These are phyloP conservation scores for Linum tenue DNA, from an alignment of 345 rosid genomes.

Conservation along the genomic window DNA sequence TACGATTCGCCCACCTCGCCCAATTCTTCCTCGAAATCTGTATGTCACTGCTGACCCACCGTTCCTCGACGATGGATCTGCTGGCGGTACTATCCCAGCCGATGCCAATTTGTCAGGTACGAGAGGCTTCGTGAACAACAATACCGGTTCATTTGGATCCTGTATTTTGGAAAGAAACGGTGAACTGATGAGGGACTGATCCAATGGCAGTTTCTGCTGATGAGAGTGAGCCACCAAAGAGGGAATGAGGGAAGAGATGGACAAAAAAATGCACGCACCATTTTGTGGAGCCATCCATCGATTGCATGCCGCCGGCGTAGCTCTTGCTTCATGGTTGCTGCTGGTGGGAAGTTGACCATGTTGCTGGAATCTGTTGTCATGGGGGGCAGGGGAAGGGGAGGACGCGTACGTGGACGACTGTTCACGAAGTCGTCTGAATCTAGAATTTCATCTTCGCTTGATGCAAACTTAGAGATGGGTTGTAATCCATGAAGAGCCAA, in stretches of 20 bases:
- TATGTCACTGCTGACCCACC: constrained; percentile 26
- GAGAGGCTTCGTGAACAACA: constrained; percentile 82
- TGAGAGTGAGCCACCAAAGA: background rate
- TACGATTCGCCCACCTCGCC: constrained; percentile 88
- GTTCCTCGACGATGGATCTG: constrained; percentile 35
- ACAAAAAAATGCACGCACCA: constrained; percentile 34
- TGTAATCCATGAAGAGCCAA: constrained; percentile 57
- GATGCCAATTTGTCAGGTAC: constrained; percentile 83
- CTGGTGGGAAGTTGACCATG: constrained; percentile 34
- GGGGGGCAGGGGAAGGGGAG: constrained; percentile 31
- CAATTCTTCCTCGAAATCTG: constrained; percentile 80
- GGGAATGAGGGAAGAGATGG: background rate
- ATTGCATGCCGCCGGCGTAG: constrained; percentile 47
- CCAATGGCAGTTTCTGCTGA: background rate
- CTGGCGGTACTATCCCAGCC: constrained; percentile 77
- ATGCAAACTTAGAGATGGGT: constrained; percentile 56
- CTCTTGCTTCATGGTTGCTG: constrained; percentile 58
- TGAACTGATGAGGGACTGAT: too few species aligned
- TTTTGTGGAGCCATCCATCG: constrained; percentile 73
- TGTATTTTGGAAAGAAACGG: constrained; percentile 17
- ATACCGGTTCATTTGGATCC: constrained; percentile 88
- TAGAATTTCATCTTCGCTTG: constrained; percentile 76
- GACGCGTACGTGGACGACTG: constrained; percentile 41
- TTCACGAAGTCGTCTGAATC: constrained; percentile 79
- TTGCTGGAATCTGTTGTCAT: constrained; percentile 29